Base-by-base conservation (phyloP, 345 rosid species). In the Aurinia saxatilis region DNA sequence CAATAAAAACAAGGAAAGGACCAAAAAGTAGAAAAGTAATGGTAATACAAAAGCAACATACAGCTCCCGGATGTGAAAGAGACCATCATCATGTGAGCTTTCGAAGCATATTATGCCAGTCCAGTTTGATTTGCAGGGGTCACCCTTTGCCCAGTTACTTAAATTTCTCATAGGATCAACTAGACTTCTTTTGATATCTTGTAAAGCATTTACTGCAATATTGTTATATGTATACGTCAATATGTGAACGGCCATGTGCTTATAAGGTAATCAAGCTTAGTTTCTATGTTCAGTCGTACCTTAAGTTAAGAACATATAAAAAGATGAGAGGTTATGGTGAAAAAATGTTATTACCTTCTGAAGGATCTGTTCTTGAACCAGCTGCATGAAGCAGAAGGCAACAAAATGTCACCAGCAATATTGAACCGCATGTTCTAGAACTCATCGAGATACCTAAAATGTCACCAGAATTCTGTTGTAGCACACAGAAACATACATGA, bases 41-140 rank as follows among this genome's bases (percentile, higher is more conserved):
- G 44, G 25, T 48, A 58, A 56, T 13, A 67, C 12, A 72, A 60
- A 57, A 66, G 34, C 1, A 25, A 67, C 91, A 10, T 84, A 91
- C 96, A 88, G 75, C 71, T 81, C 82, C 56, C 12, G 47, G 47
- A 86, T 71, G 73, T 88, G 98, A 38, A 81, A 64, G 80, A 75
- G 72, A 38, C 83, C 82, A 74, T 86, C 88, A 47, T 37, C 50
- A 19, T 56, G 73, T 49, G 58, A 33, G 4, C 56, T 37, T 15
- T 51, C 49, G 30, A 2, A 56, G 63, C 98, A 91, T 39, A 75
- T 14, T 55, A 91, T 59, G 67, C 90, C 95, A 2, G 82, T 80
- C 98, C 98, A 91, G 61, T 81, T 81, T 44, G 83, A 79, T 6
- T 35, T 60, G 60, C 98, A 91, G 8, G 98, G 91, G 77, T 91